These are phyloP conservation scores for Citrullus colocynthis DNA, from an alignment of 306 rosid genomes.

Conservation along the genomic window DNA sequence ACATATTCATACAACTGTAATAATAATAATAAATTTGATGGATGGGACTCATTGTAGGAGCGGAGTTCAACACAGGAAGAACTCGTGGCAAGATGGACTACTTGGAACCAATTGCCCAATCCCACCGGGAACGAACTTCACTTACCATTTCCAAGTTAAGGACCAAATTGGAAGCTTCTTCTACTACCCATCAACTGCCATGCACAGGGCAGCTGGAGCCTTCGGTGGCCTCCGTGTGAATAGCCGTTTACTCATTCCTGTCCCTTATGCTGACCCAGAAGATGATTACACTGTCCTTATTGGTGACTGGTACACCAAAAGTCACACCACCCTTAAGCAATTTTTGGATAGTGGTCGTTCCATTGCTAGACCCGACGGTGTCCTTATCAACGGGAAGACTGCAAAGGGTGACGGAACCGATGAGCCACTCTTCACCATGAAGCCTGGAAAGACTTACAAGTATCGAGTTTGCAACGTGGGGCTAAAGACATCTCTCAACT, in stretches of 20 bases:
- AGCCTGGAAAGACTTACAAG: conserved; percentile 63
- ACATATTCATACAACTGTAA: too few species aligned
- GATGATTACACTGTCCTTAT: conserved; percentile 24
- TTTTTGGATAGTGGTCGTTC: conserved; percentile 43
- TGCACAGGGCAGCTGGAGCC: conserved; percentile 24
- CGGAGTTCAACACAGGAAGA: conserved; percentile 72
- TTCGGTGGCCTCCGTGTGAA: conserved; percentile 55
- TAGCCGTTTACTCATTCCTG: conserved; percentile 57
- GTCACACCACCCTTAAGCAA: conserved; percentile 32
- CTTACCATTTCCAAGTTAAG: too few species aligned
- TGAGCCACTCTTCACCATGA: conserved; percentile 62
- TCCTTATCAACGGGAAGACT: conserved; percentile 55
- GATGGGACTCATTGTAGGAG: neutral
- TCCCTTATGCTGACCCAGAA: too few species aligned
- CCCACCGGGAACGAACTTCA: too few species aligned
- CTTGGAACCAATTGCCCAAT: too few species aligned
- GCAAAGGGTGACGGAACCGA: conserved; percentile 45
- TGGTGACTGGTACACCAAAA: conserved; percentile 79
- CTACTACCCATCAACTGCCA: neutral
- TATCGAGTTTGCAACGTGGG: conserved; percentile 71
- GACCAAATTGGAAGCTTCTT: conserved; percentile 16
- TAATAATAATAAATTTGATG: too few species aligned
- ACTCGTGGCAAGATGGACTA: conserved; percentile 4
- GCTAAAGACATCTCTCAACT: conserved; percentile 45
- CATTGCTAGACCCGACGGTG: conserved; percentile 45